Evolutionary conservation across 2,329 filamentous ascomycete species (phyloP).

Genomic region (Apiospora kogelbergensis): DNA sequence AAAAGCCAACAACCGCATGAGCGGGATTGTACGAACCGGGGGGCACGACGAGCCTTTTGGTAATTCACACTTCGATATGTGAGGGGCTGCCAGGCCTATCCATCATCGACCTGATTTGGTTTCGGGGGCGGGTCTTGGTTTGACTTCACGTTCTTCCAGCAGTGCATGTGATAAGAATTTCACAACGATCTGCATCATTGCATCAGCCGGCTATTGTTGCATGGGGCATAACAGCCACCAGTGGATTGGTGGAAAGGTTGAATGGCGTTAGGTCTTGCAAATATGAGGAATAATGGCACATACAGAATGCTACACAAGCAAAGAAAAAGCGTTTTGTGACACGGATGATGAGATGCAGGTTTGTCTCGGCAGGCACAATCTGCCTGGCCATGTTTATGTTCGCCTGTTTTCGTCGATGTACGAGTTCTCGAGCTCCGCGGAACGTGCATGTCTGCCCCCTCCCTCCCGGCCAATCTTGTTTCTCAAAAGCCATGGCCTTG

Average conservation of each 20-base stretch:
- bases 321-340: neutral
- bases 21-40: slow-evolving; percentile 58
- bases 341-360: neutral
- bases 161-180: slow-evolving; percentile 1
- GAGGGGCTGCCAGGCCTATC: slow-evolving; percentile 27
- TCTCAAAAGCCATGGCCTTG: neutral
- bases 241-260: slow-evolving; percentile 7
- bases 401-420: neutral
- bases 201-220: slow-evolving; percentile 13
- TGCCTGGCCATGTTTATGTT: neutral
- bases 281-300: slow-evolving; percentile 12
- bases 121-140: slow-evolving; percentile 9
- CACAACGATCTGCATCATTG: slow-evolving; percentile 6
- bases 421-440: neutral
- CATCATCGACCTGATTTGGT: slow-evolving; percentile 3
- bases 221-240: slow-evolving; percentile 7
- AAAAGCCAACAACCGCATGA: slow-evolving; percentile 58
- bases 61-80: slow-evolving; percentile 63
- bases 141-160: neutral
- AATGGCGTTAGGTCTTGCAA: slow-evolving; percentile 11
- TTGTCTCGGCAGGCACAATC: neutral
- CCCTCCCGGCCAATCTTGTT: neutral
- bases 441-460: neutral
- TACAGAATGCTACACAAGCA: slow-evolving; percentile 13
- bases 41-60: slow-evolving; percentile 64